Evolutionary conservation across 2,329 filamentous ascomycete genomes (phyloP).

Genomic region (Fusarium sp.): DNA sequence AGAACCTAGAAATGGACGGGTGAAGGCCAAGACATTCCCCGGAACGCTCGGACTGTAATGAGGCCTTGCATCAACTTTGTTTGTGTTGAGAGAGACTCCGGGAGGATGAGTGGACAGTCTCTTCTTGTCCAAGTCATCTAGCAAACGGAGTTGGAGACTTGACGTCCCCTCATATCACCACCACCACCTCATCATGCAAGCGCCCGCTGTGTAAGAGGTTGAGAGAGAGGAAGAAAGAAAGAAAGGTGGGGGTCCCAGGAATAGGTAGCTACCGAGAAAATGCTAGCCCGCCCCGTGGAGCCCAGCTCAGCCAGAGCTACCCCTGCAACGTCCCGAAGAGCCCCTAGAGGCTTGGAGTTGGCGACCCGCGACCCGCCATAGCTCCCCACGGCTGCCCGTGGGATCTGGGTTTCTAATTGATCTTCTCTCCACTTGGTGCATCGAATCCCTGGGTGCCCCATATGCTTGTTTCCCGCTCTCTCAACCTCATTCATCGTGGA

Average conservation of each 20-base stretch:
- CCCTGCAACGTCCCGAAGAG: slow-evolving; percentile 38
- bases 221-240: not conserved
- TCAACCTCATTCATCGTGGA: not conserved
- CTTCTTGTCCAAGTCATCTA: not conserved
- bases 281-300: not conserved
- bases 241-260: slow-evolving; percentile 20
- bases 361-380: slow-evolving; percentile 39
- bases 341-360: slow-evolving; percentile 30
- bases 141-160: not conserved
- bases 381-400: slow-evolving; percentile 39
- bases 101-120: not conserved
- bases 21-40: slow-evolving; percentile 15
- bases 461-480: slow-evolving; percentile 13
- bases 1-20: slow-evolving; percentile 26
- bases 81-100: not conserved
- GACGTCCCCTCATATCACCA: not conserved
- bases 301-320: slow-evolving; percentile 24
- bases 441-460: slow-evolving; percentile 19
- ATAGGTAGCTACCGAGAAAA: slow-evolving; percentile 38
- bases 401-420: slow-evolving; percentile 32
- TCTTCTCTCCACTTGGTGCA: slow-evolving; percentile 30
- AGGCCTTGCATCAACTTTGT: slow-evolving; percentile 1
- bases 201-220: slow-evolving; percentile 20
- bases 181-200: slow-evolving; percentile 7
- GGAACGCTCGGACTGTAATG: slow-evolving; percentile 26